phyloP scores from a whole-genome alignment of 371 early-diverging fungal species.

The Mortierella sp. region DNA sequence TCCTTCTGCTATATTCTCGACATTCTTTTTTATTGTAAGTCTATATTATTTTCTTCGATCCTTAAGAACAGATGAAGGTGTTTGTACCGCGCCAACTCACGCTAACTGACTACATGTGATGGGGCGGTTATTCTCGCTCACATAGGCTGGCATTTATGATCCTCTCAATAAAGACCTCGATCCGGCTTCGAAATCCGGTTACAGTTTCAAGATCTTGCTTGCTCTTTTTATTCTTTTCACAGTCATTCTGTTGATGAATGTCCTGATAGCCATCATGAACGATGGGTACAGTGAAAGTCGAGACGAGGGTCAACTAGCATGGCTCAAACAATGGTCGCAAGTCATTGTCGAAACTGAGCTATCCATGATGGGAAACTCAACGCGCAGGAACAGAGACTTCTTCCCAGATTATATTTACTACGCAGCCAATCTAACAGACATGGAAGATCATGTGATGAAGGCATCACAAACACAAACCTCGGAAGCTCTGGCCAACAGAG shows the following conservation, averaged over 20 bases:
- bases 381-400: slow-evolving; percentile 30
- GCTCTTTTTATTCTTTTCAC: background rate
- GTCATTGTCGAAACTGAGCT: slow-evolving; percentile 22
- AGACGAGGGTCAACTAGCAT: slow-evolving; percentile 38
- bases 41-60: no score
- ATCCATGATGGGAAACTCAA: background rate
- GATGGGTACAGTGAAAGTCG: slow-evolving; percentile 41
- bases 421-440: background rate
- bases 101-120: background rate
- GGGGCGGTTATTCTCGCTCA: background rate
- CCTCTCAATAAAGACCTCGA: background rate
- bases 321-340: slow-evolving; percentile 51
- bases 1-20: background rate
- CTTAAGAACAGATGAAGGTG: background rate
- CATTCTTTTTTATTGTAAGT: background rate
- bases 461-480: no score
- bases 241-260: background rate
- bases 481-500: slow-evolving; percentile 3
- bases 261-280: slow-evolving; percentile 43
- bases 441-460: no score
- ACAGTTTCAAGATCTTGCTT: background rate
- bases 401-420: slow-evolving; percentile 51
- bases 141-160: background rate
- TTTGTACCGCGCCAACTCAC: no score
- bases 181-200: background rate